Percentiles rank a stretch among this genome's conserved stretches.
phyloP scores from a whole-genome alignment of 2,329 filamentous ascomycete genomes.

The Tolypocladium ophioglossoides region DNA sequence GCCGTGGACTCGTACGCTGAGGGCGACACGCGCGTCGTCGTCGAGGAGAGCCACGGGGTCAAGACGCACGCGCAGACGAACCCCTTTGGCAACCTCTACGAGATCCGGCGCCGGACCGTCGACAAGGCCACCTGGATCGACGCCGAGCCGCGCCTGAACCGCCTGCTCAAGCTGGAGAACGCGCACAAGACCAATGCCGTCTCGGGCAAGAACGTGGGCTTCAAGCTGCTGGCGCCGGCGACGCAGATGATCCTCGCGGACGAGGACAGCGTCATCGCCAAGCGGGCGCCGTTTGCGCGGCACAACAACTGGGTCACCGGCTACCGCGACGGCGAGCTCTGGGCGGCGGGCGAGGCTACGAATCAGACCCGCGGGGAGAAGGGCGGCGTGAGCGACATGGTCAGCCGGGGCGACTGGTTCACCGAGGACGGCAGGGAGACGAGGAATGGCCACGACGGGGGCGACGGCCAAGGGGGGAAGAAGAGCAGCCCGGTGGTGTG shows the following conservation, averaged over 20 bases:
- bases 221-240: constrained; percentile 34
- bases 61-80: constrained; percentile 40
- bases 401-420: constrained; percentile 35
- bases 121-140: constrained; percentile 36
- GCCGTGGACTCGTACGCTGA: constrained; percentile 40
- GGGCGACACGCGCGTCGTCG: constrained; percentile 37
- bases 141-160: constrained; percentile 41
- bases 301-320: constrained; percentile 40
- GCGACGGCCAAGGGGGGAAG: constrained; percentile 2
- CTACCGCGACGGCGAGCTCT: constrained; percentile 37
- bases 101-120: constrained; percentile 37
- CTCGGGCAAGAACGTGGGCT: constrained; percentile 38
- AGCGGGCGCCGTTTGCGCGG: constrained; percentile 32
- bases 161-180: constrained; percentile 39
- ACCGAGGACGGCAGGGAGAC: constrained; percentile 13
- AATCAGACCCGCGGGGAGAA: constrained; percentile 34
- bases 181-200: constrained; percentile 31
- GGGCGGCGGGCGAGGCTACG: constrained; percentile 39
- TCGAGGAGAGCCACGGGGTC: constrained; percentile 26
- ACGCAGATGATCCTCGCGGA: constrained; percentile 38
- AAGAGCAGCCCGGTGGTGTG: constrained; percentile 29
- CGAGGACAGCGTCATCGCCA: constrained; percentile 28
- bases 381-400: constrained; percentile 36
- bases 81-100: constrained; percentile 51
- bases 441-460: constrained; percentile 5